phyloP scores from a whole-genome alignment of 805 yeast species.

The Kuraishia ogatae region DNA sequence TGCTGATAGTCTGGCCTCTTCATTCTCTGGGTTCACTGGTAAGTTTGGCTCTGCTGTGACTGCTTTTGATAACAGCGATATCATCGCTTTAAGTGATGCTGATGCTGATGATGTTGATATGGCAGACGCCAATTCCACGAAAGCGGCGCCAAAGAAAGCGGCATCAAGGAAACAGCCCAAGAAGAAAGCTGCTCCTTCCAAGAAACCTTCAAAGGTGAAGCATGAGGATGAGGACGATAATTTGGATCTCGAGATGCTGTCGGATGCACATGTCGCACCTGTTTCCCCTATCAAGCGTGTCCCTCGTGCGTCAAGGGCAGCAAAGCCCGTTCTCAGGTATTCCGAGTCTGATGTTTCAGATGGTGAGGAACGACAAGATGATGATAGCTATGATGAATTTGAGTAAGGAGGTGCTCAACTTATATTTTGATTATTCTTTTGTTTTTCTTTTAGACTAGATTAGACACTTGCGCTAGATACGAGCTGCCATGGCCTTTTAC shows the following conservation, averaged over 20 bases:
- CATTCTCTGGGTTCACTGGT: constrained; percentile 4
- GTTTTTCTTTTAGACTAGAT: not conserved
- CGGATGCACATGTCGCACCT: not conserved
- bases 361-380: constrained; percentile 2
- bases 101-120: constrained; percentile 1
- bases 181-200: constrained; percentile 5
- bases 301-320: not conserved
- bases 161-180: constrained; percentile 3
- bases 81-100: not conserved
- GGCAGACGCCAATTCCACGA: constrained; percentile 3
- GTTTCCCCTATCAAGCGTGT: not conserved
- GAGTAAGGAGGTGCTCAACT: constrained; percentile 8
- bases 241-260: not conserved
- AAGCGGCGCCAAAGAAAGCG: constrained; percentile 1
- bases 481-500: too few species aligned
- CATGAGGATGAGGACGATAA: not conserved
- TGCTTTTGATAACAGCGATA: constrained; percentile 3
- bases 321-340: not conserved
- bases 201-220: constrained; percentile 3
- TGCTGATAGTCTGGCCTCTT: constrained; percentile 4
- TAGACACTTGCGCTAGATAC: too few species aligned
- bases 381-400: constrained; percentile 7
- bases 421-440: constrained; percentile 2
- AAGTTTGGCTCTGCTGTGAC: constrained; percentile 5
- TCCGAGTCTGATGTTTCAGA: not conserved